Evolutionary conservation across 768 basidiomycete species (phyloP).

Genomic region (Solioccasus polychromus): DNA sequence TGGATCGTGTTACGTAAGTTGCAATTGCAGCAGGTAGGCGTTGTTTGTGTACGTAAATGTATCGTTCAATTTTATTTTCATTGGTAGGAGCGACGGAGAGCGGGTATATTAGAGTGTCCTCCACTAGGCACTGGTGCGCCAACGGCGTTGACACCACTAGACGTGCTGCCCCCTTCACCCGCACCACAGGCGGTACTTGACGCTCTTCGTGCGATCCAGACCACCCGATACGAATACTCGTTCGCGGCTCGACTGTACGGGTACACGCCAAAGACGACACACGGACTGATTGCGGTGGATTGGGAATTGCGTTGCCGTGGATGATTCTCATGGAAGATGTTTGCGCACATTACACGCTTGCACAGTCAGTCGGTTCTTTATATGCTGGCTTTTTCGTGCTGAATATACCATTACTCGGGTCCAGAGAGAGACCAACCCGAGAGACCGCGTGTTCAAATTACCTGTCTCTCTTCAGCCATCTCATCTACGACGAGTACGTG

Average conservation of each 20-base stretch:
- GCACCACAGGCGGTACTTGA: conserved; percentile 41
- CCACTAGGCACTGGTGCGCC: conserved; percentile 1
- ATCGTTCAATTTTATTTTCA: no score
- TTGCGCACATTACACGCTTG: conserved; percentile 56
- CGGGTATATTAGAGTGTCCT: conserved; percentile 6
- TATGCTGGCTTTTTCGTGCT: conserved; percentile 1
- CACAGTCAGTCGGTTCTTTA: conserved; percentile 44
- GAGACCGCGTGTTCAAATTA: conserved; percentile 51
- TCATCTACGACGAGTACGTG: conserved; percentile 71
- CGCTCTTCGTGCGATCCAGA: conserved; percentile 52
- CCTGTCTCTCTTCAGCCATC: conserved; percentile 53
- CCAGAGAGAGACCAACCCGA: conserved; percentile 47
- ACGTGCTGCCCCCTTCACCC: conserved; percentile 22
- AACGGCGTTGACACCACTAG: conserved; percentile 26
- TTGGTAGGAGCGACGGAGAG: conserved; percentile 21
- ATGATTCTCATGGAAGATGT: conserved; percentile 73
- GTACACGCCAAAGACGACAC: conserved; percentile 17
- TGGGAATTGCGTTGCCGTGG: conserved; percentile 77
- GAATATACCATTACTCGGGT: conserved; percentile 43
- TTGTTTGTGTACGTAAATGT: no score
- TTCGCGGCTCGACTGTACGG: conserved; percentile 67
- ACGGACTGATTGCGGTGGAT: conserved; percentile 54
- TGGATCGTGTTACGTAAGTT: conserved; percentile 43
- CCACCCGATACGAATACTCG: conserved; percentile 63
- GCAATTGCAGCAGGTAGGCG: conserved; percentile 39